Conservation (phyloP, 768 basidiomycete species). For the Termitomyces sp. region DNA sequence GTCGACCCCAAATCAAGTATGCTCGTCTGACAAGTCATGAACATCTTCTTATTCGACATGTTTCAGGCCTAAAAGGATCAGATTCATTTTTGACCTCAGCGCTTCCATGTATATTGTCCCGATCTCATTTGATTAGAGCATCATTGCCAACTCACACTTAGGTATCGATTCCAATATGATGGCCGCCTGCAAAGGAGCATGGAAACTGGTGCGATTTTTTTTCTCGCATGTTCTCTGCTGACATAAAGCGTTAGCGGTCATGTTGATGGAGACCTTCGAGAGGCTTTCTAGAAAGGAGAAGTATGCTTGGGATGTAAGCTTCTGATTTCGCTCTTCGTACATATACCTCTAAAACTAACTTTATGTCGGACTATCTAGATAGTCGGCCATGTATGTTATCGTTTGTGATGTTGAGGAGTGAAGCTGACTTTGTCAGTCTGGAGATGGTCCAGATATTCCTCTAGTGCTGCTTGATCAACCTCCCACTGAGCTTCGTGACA, state of each 20-base stretch:
- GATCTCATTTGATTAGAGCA: background rate
- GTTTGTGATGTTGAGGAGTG: background rate
- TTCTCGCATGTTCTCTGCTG: background rate
- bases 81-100: slow-evolving; percentile 68
- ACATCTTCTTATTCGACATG: background rate
- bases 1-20: slow-evolving; percentile 66
- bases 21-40: slow-evolving; percentile 1
- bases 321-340: background rate
- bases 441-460: slow-evolving; percentile 55
- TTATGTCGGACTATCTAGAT: slow-evolving; percentile 34
- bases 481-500: slow-evolving; percentile 49
- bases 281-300: slow-evolving; percentile 63
- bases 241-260: slow-evolving; percentile 43
- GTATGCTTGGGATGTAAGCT: slow-evolving; percentile 72
- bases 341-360: background rate
- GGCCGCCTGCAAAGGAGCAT: slow-evolving; percentile 59
- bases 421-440: slow-evolving; percentile 42
- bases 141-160: slow-evolving; percentile 16
- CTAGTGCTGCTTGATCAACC: slow-evolving; percentile 48
- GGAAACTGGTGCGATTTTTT: slow-evolving; percentile 51
- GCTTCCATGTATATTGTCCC: slow-evolving; percentile 50
- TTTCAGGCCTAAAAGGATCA: slow-evolving; percentile 55
- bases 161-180: slow-evolving; percentile 75
- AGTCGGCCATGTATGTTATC: slow-evolving; percentile 53
- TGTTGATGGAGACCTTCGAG: slow-evolving; percentile 73